phyloP scores from a whole-genome alignment of 2,329 filamentous ascomycete species.

The Xylariaceae sp. region DNA sequence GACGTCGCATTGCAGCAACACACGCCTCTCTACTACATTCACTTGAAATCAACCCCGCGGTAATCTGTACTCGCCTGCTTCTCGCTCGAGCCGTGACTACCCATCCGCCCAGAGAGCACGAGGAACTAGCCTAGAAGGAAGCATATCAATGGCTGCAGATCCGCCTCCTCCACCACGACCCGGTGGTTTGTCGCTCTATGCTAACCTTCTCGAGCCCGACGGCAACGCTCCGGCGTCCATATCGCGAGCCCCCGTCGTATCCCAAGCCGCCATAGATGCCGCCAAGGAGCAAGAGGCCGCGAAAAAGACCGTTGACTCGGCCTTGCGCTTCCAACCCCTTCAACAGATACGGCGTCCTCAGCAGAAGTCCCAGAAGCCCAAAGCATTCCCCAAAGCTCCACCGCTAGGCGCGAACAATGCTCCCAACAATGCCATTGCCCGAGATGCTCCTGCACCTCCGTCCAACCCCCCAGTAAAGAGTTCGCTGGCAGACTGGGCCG shows the following conservation, averaged over 20 bases:
- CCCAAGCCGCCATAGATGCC: conserved; percentile 52
- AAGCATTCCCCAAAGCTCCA: conserved; percentile 51
- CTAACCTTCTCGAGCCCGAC: conserved; percentile 69
- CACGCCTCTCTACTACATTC: no score
- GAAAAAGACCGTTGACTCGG: conserved; percentile 61
- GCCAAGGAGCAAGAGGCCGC: conserved; percentile 45
- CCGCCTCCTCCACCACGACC: conserved; percentile 38
- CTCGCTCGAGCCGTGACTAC: no score
- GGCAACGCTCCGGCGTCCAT: conserved; percentile 57
- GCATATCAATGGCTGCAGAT: conserved; percentile 25
- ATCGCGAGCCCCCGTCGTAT: conserved; percentile 70
- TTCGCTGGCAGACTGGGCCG: conserved; percentile 77
- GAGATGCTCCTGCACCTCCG: conserved; percentile 19
- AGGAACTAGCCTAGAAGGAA: no score
- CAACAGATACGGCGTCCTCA: conserved; percentile 67
- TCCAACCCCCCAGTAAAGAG: conserved; percentile 52
- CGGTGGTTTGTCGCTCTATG: conserved; percentile 71
- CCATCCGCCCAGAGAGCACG: no score
- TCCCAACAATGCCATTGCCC: conserved; percentile 21
- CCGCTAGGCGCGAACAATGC: conserved; percentile 29
- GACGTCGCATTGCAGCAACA: no score
- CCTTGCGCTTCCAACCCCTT: conserved; percentile 75
- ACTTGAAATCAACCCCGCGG: no score
- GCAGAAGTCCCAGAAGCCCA: conserved; percentile 55
- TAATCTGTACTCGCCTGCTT: no score